phyloP scores from a whole-genome alignment of 108 stramenopile species.

The Aurantiochytrium sp. region DNA sequence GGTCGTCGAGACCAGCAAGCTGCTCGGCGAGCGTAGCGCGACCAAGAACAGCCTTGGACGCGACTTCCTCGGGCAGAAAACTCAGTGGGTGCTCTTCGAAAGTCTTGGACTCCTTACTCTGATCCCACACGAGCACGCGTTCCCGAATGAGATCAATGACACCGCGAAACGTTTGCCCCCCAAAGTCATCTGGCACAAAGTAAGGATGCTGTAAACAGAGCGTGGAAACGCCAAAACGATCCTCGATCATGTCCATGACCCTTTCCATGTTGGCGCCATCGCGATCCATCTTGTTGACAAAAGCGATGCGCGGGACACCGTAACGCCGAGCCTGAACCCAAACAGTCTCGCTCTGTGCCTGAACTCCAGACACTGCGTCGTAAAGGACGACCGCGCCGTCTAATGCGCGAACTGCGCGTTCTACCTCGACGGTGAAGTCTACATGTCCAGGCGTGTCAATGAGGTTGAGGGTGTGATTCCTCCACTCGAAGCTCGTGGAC shows the following conservation, averaged over 20 bases:
- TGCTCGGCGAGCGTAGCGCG: constrained; percentile 48
- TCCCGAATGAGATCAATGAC: constrained; percentile 84
- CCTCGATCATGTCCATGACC: constrained; percentile 63
- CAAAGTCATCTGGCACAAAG: neutral
- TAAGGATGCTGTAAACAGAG: constrained; percentile 39
- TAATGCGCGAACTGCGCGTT: constrained; percentile 84
- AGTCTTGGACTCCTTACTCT: neutral
- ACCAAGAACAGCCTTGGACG: neutral
- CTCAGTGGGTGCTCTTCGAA: neutral
- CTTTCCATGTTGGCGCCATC: constrained; percentile 77
- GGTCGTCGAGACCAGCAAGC: constrained; percentile 74
- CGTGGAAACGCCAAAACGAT: constrained; percentile 48
- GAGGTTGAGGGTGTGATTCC: constrained; percentile 85
- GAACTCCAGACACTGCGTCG: constrained; percentile 96
- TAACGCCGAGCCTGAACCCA: constrained; percentile 94
- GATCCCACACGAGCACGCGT: constrained; percentile 78
- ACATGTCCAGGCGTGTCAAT: constrained; percentile 99
- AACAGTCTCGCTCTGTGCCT: constrained; percentile 95
- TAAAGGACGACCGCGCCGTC: constrained; percentile 93
- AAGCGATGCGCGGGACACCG: constrained; percentile 78
- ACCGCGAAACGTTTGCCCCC: constrained; percentile 69
- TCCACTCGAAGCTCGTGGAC: constrained; percentile 85
- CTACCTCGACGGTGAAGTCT: constrained; percentile 94
- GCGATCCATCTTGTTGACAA: constrained; percentile 97
- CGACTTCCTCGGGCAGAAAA: neutral